Base-by-base conservation (phyloP, 768 basidiomycete genomes). In the Sarcodon aspratus region DNA sequence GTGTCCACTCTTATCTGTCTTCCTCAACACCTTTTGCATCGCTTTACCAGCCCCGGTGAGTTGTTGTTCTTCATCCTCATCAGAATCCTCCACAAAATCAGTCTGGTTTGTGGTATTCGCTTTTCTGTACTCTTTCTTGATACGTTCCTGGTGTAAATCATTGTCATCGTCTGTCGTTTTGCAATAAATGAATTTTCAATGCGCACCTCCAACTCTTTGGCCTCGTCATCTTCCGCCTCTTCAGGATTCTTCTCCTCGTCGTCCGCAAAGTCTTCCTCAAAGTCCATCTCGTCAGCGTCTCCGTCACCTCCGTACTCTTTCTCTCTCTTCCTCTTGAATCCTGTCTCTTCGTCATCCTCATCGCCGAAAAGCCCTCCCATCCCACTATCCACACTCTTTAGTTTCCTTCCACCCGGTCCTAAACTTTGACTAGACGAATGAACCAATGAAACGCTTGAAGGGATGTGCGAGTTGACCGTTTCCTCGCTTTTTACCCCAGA, bases 21-120 rank as follows among this genome's bases (percentile, higher is more conserved):
- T 86, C 52, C 76, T 82, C 59, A 97, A 79, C 15, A 93, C 73
- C 65, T 93, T 94, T 67, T 89, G 84, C 70, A 93, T 80, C 3
- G 76, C 78, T 64, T 85, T 85, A 12, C 78, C 83, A 34, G 88
- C 83, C 52, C 79, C 82, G 40, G 78, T 80, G 36, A 78, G 55
- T 53, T 77, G 69, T 13, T 73, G 69, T 17, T 70, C 63, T 33
- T 82, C 84, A 31, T 84, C 83, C 38, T 76, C 75, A 31, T 90
- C 87, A 6, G 88, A 85, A 1, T 81, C 80, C 54, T 82, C 83
- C 55, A 85, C 85, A 35, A 87, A 69, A 37, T 76, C 75, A 9
- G 76, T 76, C 42, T 87, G 83, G 10, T 79, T 72, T 45, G 69
- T 73, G 63, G 86, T 85, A 62, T 89, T 90, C 15, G 88, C 88